Percentiles rank a stretch among this genome's conserved stretches.
Evolutionary conservation across 225 moss, liverwort and hornwort species (phyloP).

Genomic region (Pseudoscleropodium purum): DNA sequence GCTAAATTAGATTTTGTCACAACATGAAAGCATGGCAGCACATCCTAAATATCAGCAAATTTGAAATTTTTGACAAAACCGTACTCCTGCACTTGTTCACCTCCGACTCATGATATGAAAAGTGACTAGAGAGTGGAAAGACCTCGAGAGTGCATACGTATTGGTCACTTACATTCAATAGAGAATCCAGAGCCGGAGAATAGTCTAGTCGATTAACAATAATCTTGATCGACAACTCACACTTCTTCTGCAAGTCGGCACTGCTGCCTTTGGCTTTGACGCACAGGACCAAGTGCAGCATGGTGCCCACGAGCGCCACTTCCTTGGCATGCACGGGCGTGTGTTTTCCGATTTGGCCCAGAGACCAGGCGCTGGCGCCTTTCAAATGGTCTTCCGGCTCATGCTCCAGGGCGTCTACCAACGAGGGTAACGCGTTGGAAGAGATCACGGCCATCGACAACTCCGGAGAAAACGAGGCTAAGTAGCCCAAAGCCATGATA

Average conservation of each 20-base stretch:
- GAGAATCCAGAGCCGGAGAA: slow-evolving; percentile 74
- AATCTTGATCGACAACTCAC: slow-evolving; percentile 67
- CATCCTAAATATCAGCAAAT: not conserved
- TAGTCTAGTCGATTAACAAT: slow-evolving; percentile 66
- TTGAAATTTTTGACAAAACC: not conserved
- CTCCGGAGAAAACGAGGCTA: slow-evolving; percentile 70
- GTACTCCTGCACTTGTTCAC: not conserved
- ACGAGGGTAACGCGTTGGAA: slow-evolving; percentile 65
- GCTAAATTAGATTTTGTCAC: not conserved
- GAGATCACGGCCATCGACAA: slow-evolving; percentile 53
- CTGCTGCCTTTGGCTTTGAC: slow-evolving; percentile 73
- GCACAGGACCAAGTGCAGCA: slow-evolving; percentile 48
- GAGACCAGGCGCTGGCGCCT: slow-evolving; percentile 84
- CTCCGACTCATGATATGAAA: not conserved
- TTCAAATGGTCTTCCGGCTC: slow-evolving; percentile 81
- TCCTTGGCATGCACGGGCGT: slow-evolving; percentile 66
- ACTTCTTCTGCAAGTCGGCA: slow-evolving; percentile 73
- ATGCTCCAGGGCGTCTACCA: slow-evolving; percentile 70
- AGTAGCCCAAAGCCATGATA: slow-evolving; percentile 85
- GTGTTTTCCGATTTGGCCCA: slow-evolving; percentile 88
- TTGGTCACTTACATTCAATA: slow-evolving; percentile 44
- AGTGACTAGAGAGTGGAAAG: not conserved
- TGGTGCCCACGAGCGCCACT: slow-evolving; percentile 67
- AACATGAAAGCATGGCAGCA: not conserved
- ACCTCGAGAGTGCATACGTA: not conserved